These are phyloP conservation scores for Penicillium lagena DNA, from an alignment of 495 filamentous ascomycete species.

Conservation along the genomic window DNA sequence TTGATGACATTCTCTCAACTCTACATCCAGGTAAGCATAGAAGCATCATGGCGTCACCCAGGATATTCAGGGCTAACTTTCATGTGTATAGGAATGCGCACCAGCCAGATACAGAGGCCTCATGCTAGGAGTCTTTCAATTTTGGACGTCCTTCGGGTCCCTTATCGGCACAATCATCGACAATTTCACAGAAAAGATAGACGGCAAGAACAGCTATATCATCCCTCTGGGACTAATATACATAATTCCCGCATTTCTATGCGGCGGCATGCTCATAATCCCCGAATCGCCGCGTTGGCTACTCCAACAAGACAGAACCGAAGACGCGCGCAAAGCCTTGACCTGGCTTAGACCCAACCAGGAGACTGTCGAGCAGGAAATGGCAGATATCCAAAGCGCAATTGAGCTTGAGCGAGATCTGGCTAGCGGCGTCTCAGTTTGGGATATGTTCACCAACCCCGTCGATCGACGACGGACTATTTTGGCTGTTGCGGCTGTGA, in stretches of 20 bases:
- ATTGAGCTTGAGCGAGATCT: constrained; percentile 44
- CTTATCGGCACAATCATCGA: constrained; percentile 59
- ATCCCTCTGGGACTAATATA: constrained; percentile 56
- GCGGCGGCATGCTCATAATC: constrained; percentile 49
- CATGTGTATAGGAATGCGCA: constrained; percentile 34
- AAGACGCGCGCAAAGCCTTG: constrained; percentile 41
- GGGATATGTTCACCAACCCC: constrained; percentile 49
- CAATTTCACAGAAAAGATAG: constrained; percentile 46
- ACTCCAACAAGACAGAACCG: constrained; percentile 40
- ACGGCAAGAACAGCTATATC: constrained; percentile 38
- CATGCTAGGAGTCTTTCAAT: constrained; percentile 43
- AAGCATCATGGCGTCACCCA: too few species aligned
- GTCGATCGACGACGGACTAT: constrained; percentile 46
- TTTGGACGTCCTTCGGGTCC: constrained; percentile 43
- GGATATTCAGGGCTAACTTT: too few species aligned
- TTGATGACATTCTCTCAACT: constrained; percentile 57
- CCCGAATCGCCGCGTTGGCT: constrained; percentile 63
- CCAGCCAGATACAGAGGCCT: constrained; percentile 46
- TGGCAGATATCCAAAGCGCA: constrained; percentile 46
- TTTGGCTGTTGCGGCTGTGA: constrained; percentile 43
- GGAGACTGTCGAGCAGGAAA: constrained; percentile 36
- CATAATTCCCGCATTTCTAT: constrained; percentile 47
- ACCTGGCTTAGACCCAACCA: constrained; percentile 29
- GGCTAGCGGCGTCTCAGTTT: constrained; percentile 29
- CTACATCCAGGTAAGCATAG: constrained; percentile 40